Evolutionary conservation across 805 yeast species (phyloP).

Genomic region (Wickerhamomyces chambardii): DNA sequence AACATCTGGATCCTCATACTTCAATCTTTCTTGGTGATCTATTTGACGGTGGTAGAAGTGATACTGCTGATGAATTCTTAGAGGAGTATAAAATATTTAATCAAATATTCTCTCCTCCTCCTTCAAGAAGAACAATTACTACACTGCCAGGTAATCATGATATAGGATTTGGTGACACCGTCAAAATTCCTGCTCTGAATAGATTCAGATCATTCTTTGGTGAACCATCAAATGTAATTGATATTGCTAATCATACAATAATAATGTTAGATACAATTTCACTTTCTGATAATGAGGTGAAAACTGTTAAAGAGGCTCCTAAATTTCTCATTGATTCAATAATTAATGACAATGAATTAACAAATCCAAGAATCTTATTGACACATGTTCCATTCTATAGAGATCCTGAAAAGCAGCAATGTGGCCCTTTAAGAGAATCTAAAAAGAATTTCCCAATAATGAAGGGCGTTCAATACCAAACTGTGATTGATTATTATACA

Average conservation of each 20-base stretch:
- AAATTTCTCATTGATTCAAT: constrained; percentile 37
- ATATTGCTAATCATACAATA: constrained; percentile 61
- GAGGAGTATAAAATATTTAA: constrained; percentile 64
- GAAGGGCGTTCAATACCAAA: constrained; percentile 82
- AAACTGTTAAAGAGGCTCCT: constrained; percentile 37
- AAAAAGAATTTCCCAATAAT: constrained; percentile 54
- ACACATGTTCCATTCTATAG: constrained; percentile 88
- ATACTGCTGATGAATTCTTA: constrained; percentile 66
- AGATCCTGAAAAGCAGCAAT: constrained; percentile 46
- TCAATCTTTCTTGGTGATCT: constrained; percentile 82
- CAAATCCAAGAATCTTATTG: constrained; percentile 56
- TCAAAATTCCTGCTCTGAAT: constrained; percentile 43
- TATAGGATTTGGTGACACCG: constrained; percentile 81
- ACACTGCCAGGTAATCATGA: constrained; percentile 93
- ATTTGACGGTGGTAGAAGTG: constrained; percentile 91
- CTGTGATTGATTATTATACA: constrained; percentile 61
- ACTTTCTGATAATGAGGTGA: constrained; percentile 47
- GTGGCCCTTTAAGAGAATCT: constrained; percentile 78
- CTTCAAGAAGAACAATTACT: constrained; percentile 32
- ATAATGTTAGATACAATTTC: constrained; percentile 81
- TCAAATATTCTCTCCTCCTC: constrained; percentile 49
- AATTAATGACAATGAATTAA: constrained; percentile 18
- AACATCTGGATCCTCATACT: constrained; percentile 60
- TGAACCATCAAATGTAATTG: constrained; percentile 40
- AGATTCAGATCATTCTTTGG: constrained; percentile 75